Percentiles rank a stretch among this genome's conserved stretches.
Evolutionary conservation across 768 basidiomycete species (phyloP).

Genomic region (Termitomyces sp.): DNA sequence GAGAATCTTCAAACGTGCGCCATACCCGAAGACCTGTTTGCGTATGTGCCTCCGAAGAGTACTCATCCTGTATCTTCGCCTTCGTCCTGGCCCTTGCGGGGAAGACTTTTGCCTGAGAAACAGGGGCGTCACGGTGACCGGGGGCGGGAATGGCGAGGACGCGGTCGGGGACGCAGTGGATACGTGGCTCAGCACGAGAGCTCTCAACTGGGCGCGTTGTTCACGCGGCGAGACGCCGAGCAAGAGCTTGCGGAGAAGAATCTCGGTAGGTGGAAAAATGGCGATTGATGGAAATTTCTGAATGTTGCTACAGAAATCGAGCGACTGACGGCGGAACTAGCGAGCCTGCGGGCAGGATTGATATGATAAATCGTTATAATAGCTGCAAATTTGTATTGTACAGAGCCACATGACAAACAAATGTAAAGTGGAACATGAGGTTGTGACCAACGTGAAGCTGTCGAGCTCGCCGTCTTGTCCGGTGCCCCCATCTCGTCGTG

Average conservation of each 20-base stretch:
- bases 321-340: background rate
- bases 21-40: constrained; percentile 29
- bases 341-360: background rate
- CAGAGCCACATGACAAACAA: constrained; percentile 32
- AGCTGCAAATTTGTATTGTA: background rate
- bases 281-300: background rate
- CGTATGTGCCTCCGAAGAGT: constrained; percentile 7
- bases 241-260: background rate
- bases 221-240: background rate
- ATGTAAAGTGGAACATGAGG: constrained; percentile 36
- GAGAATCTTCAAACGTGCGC: constrained; percentile 29
- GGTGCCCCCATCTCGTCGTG: constrained; percentile 15
- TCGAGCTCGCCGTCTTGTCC: constrained; percentile 12
- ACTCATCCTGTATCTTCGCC: background rate
- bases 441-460: constrained; percentile 19
- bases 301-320: background rate
- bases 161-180: constrained; percentile 4
- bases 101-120: background rate
- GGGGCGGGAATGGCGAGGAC: background rate
- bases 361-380: background rate
- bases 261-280: background rate
- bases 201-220: background rate
- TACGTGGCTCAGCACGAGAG: background rate
- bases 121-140: background rate
- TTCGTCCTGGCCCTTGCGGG: background rate